These are phyloP conservation scores for Epichloe elymi DNA, from an alignment of 2,329 filamentous ascomycete species.

Conservation along the genomic window DNA sequence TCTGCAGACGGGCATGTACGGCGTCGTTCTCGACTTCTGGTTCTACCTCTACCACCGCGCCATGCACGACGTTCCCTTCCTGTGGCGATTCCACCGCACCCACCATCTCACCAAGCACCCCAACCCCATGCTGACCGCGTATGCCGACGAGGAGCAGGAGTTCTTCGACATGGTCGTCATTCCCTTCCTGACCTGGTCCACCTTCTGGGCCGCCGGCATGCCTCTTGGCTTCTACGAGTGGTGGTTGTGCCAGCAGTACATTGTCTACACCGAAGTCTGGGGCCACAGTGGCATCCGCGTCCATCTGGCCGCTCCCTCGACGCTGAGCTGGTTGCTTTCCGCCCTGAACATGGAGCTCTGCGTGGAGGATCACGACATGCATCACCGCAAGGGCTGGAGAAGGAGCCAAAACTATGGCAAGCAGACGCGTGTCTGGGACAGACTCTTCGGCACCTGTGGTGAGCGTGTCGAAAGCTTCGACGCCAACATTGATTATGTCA, in stretches of 20 bases:
- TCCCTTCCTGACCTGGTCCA: conserved; percentile 24
- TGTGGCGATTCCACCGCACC: conserved; percentile 31
- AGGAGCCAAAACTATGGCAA: conserved; percentile 18
- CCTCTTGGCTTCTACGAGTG: conserved; percentile 33
- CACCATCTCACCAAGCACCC: conserved; percentile 32
- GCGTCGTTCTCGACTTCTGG: conserved; percentile 26
- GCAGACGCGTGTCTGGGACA: conserved; percentile 19
- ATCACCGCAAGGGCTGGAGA: conserved; percentile 24
- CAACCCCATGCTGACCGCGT: conserved; percentile 14
- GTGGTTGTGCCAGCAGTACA: conserved; percentile 31
- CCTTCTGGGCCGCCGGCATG: conserved; percentile 18
- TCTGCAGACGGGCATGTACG: conserved; percentile 17
- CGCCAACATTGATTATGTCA: conserved; percentile 19
- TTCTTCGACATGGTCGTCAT: conserved; percentile 27
- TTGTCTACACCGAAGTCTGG: conserved; percentile 25
- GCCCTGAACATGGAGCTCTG: conserved; percentile 22
- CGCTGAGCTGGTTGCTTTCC: conserved; percentile 20
- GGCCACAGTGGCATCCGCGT: conserved; percentile 27
- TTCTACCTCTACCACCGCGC: conserved; percentile 25
- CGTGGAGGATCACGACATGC: conserved; percentile 28
- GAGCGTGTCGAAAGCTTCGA: conserved; percentile 21
- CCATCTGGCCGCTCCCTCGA: conserved; percentile 18
- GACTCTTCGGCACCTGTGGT: conserved; percentile 21
- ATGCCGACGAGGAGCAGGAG: conserved; percentile 29
- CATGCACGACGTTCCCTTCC: conserved; percentile 26